These are phyloP conservation scores for Suillus hirtellus DNA, from an alignment of 768 basidiomycete genomes.

Conservation along the genomic window DNA sequence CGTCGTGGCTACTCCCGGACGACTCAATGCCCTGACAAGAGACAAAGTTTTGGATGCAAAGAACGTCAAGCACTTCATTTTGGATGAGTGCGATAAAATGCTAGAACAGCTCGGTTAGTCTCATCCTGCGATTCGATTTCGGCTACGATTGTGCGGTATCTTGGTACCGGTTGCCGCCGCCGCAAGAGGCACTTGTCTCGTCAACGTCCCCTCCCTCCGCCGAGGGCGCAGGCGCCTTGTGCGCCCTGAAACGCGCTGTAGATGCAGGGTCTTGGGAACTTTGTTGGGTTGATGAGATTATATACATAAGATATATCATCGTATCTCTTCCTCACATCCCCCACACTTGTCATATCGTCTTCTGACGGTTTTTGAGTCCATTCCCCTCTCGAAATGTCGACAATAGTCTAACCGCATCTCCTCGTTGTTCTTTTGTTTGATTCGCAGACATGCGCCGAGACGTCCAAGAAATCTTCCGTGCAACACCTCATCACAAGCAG, in stretches of 20 bases:
- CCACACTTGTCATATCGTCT: constrained; percentile 32
- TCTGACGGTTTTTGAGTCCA: constrained; percentile 44
- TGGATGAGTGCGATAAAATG: constrained; percentile 99
- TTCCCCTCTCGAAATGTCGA: constrained; percentile 54
- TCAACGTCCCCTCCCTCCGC: constrained; percentile 40
- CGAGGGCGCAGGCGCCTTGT: constrained; percentile 39
- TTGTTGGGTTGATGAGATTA: constrained; percentile 34
- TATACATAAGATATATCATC: neutral
- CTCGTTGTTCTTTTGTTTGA: constrained; percentile 43
- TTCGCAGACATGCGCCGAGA: constrained; percentile 98
- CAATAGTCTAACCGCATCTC: constrained; percentile 63
- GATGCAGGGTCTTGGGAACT: constrained; percentile 39
- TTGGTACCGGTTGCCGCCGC: constrained; percentile 41
- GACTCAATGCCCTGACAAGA: constrained; percentile 91
- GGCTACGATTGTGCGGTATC: constrained; percentile 46
- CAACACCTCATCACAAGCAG: constrained; percentile 99
- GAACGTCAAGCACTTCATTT: constrained; percentile 97
- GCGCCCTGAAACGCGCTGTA: constrained; percentile 41
- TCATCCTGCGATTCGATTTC: constrained; percentile 58
- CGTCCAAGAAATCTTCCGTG: constrained; percentile 99
- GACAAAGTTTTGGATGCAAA: constrained; percentile 96
- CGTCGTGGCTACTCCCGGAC: constrained; percentile 97
- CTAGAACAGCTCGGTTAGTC: constrained; percentile 99
- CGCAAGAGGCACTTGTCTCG: constrained; percentile 38
- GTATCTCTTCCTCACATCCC: neutral